Evolutionary conservation across 441 rosid genomes (phyloP).

Genomic region (Manihot esculenta): DNA sequence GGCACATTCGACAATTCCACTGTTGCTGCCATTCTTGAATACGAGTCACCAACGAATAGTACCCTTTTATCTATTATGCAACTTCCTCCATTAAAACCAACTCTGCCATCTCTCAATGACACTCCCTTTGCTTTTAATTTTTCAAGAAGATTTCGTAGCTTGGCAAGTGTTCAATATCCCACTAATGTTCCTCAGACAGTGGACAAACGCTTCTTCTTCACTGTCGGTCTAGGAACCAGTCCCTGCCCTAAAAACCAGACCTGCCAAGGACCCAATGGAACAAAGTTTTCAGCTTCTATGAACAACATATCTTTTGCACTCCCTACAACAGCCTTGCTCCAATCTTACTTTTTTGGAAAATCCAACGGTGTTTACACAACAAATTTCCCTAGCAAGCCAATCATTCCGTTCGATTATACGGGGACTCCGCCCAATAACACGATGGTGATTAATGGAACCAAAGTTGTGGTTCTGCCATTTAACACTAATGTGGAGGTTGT

Average conservation of each 20-base stretch:
- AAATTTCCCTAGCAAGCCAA: slow-evolving; percentile 54
- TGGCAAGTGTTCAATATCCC: slow-evolving; percentile 48
- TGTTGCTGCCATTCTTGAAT: slow-evolving; percentile 54
- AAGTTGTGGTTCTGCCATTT: slow-evolving; percentile 43
- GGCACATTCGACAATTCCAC: slow-evolving; percentile 68
- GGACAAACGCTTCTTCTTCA: slow-evolving; percentile 46
- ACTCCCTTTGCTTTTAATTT: slow-evolving; percentile 48
- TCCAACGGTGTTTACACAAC: slow-evolving; percentile 46
- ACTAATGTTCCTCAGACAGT: slow-evolving; percentile 51
- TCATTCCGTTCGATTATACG: slow-evolving; percentile 51
- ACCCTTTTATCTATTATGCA: slow-evolving; percentile 14
- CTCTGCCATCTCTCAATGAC: slow-evolving; percentile 50
- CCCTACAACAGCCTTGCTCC: slow-evolving; percentile 49
- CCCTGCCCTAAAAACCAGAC: slow-evolving; percentile 60
- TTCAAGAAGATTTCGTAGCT: slow-evolving; percentile 40
- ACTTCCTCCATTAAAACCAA: slow-evolving; percentile 45
- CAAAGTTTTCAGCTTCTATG: slow-evolving; percentile 56
- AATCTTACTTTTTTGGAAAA: slow-evolving; percentile 41
- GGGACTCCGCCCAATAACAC: slow-evolving; percentile 61
- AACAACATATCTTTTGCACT: slow-evolving; percentile 56
- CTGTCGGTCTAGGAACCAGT: slow-evolving; percentile 54
- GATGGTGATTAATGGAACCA: slow-evolving; percentile 45
- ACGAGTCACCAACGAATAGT: slow-evolving; percentile 17
- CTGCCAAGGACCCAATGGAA: slow-evolving; percentile 62
- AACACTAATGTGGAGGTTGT: slow-evolving; percentile 63